Evolutionary conservation across 257 asterid genomes (phyloP), one percentile per base, ranked within the genome.

Genomic region (Pogostemon cablin): DNA sequence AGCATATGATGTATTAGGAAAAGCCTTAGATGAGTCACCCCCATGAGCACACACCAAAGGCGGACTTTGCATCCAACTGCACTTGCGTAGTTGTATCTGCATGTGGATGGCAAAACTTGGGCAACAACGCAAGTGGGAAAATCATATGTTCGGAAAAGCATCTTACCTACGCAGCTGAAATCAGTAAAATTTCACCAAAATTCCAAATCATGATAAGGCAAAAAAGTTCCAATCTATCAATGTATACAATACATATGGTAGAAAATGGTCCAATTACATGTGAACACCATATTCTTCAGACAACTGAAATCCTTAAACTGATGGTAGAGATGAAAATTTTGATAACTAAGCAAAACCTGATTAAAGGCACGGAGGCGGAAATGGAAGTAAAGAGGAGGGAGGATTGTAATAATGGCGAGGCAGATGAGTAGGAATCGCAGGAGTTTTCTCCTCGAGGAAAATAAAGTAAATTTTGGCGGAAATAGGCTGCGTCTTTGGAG

Each of bases 31-130:
- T n/a, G 98, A 87, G 83, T 93, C 99, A 54, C 99, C 99, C 59
- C 99, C 99, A 81, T 93, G 99, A 66, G 99, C 99, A 81, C 99
- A 93, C 32, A 87, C 95, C 63, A 93, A 81, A 35, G 98, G 98
- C 78, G 96, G 89, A 78, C 65, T 86, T 32, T 69, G 78, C 41
- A 90, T 80, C 98, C 98, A 93, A 54, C 87, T 77, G 81, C 98
- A 93, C 70, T 81, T 90, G 2, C 76, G 81, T 37, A 67, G 46
- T 81, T 80, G 93, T 72, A 81, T 68, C 97, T 92, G 95, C 84
- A 77, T 34, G 68, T 35, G 57, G 44, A 77, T 62, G 55, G 43
- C 37, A 52, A 62, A 67, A 49, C 35, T 53, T 50, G 72, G 68
- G 53, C 17, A 15, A 53, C 42, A 54, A 53, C 15, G 44, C 46